A percentile compares a stretch with the other conserved stretches of the same genome.
Evolutionary conservation across 257 asterid species (phyloP).

Genomic region (Nyctanthes arbortristis): DNA sequence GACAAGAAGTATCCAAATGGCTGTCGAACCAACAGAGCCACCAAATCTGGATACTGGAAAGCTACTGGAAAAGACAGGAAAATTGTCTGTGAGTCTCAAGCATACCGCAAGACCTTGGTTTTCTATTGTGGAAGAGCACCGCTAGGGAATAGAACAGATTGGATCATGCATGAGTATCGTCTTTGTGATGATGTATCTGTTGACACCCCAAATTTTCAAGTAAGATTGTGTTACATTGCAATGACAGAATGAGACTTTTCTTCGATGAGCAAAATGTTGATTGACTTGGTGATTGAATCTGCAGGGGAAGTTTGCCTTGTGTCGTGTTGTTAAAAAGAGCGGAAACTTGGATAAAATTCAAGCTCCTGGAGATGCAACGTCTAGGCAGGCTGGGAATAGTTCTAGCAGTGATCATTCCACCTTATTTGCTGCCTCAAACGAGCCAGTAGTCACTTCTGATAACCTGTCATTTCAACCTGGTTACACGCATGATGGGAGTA

Average conservation of each 20-base stretch:
- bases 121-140: slow-evolving; percentile 58
- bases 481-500: slow-evolving; percentile 25
- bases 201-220: slow-evolving; percentile 45
- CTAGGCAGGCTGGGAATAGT: slow-evolving; percentile 30
- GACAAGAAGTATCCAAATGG: slow-evolving; percentile 60
- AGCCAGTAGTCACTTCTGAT: slow-evolving; percentile 27
- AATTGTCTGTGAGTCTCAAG: slow-evolving; percentile 40
- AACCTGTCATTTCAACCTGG: slow-evolving; percentile 27
- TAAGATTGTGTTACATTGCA: slow-evolving; percentile 6
- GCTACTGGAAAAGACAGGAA: slow-evolving; percentile 57
- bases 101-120: slow-evolving; percentile 50
- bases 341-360: slow-evolving; percentile 28
- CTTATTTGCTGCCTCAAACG: slow-evolving; percentile 14
- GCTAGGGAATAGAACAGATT: slow-evolving; percentile 48
- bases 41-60: slow-evolving; percentile 57
- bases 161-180: slow-evolving; percentile 61
- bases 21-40: slow-evolving; percentile 51
- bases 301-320: slow-evolving; percentile 52
- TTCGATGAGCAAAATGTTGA: not conserved
- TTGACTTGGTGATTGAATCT: not conserved
- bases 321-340: slow-evolving; percentile 48
- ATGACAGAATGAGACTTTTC: not conserved
- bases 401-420: slow-evolving; percentile 18
- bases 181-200: slow-evolving; percentile 45
- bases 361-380: slow-evolving; percentile 13